Conservation (phyloP, 2,329 filamentous ascomycete genomes). For the Ceratocystis harringtonii region DNA sequence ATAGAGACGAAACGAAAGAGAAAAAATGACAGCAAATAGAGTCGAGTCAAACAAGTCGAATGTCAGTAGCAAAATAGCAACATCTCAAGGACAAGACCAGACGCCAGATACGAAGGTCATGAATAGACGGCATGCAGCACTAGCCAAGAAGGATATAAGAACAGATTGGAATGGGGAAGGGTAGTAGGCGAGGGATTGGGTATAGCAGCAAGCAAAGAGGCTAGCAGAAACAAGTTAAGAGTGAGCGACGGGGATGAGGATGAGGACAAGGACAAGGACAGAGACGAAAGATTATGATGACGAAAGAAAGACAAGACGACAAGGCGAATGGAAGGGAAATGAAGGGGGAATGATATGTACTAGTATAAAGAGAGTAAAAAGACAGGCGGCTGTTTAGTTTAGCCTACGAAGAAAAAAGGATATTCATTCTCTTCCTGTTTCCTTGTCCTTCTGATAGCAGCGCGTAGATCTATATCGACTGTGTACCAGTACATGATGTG, state of each 20-base stretch:
- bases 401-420: neutral
- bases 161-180: neutral
- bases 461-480: neutral
- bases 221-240: neutral
- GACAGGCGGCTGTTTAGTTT: neutral
- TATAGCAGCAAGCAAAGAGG: slow-evolving; percentile 9
- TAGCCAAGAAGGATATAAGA: neutral
- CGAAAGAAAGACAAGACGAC: too few species aligned
- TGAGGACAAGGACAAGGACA: slow-evolving; percentile 2
- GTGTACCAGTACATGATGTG: neutral
- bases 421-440: neutral
- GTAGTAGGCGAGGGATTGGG: neutral
- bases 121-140: neutral
- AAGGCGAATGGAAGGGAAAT: too few species aligned
- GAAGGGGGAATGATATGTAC: too few species aligned
- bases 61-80: too few species aligned
- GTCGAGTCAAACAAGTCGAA: too few species aligned
- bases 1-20: too few species aligned
- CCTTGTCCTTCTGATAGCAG: neutral
- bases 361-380: neutral
- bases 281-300: slow-evolving; percentile 4
- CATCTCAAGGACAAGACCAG: too few species aligned
- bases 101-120: too few species aligned
- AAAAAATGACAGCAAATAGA: too few species aligned
- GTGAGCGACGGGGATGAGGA: neutral